Conservation (phyloP, 2,329 filamentous ascomycete species). For the Venturia aucupariae region DNA sequence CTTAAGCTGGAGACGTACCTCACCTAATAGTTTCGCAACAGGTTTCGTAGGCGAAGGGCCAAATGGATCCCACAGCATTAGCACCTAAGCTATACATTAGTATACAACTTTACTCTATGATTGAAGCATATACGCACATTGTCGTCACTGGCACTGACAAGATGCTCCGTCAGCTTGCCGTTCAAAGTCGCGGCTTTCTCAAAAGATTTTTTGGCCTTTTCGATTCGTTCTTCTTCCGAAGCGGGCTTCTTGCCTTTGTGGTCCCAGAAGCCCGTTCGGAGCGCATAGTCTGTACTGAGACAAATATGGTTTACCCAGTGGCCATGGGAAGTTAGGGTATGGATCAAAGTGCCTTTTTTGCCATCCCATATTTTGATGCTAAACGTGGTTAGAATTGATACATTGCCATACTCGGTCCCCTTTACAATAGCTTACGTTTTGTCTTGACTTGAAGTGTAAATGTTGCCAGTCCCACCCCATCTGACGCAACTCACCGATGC, state of each 20-base stretch:
- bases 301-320: conserved; percentile 96
- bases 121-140: conserved; percentile 36
- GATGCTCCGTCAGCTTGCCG: conserved; percentile 67
- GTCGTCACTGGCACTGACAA: conserved; percentile 89
- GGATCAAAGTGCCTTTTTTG: conserved; percentile 65
- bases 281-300: conserved; percentile 81
- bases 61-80: conserved; percentile 85
- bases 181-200: conserved; percentile 72
- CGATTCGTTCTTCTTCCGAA: conserved; percentile 59
- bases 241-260: conserved; percentile 63
- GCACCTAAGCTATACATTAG: conserved; percentile 43
- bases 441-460: conserved; percentile 60
- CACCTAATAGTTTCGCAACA: conserved; percentile 62
- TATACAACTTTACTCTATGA: not conserved
- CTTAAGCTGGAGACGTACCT: no score
- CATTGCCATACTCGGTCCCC: not conserved
- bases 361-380: conserved; percentile 79
- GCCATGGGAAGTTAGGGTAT: conserved; percentile 72
- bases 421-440: conserved; percentile 47
- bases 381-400: not conserved
- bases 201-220: conserved; percentile 72
- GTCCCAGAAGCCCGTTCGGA: conserved; percentile 80
- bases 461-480: conserved; percentile 76
- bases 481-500: conserved; percentile 80
- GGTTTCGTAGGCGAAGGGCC: conserved; percentile 53